Evolutionary conservation across 176 grass and related monocot genomes (phyloP), one percentile per base, ranked within the genome.

Genomic region (Juncus inflexus): DNA sequence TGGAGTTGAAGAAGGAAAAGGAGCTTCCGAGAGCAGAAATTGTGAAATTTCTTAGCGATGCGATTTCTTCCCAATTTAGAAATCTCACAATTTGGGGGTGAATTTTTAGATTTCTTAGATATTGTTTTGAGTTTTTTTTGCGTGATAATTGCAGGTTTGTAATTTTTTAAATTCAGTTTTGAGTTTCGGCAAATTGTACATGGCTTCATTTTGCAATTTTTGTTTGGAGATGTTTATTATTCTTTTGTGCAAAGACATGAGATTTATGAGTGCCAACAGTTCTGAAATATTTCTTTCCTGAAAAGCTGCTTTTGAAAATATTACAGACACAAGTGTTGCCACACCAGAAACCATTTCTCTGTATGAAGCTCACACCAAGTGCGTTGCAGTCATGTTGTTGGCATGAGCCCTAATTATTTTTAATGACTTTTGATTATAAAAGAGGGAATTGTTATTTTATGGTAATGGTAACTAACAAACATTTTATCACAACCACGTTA

Each of bases 1-100:
- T 91, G 52, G 92, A 97, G 77, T 63, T 87, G 40, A 97, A 81
- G 74, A 97, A 64, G 74, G 92, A 86, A 64, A 97, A 89, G 72
- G 82, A 82, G 28, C 74, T 97, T 60, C 74, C 78, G 13, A 89
- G 82, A 72, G 92, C 58, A 40, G 85, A 91, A 37, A 65, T 97
- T 78, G 78, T 86, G 8, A 84, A 80, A 77, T 97, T 97, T 72
- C 65, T 97, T 54, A 79, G 70, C 49, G 92, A 97, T n/a, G 77
- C 77, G n/a, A 86, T 91, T 78, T 90, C 79, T 67, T 78, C 78
- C 61, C 87, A 83, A 47, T 91, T 86, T 73, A 97, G 84, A 77
- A 85, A 91, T 81, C 82, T 76, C 80, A 77, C 77, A 54, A 91
- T 86, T 73, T 91, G 92, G 87, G 86, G 55, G 38, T 88, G 56